Percentiles rank a stretch among this genome's conserved stretches.
Evolutionary conservation across 306 rosid genomes (phyloP).

Genomic region (Quercus bicolor): DNA sequence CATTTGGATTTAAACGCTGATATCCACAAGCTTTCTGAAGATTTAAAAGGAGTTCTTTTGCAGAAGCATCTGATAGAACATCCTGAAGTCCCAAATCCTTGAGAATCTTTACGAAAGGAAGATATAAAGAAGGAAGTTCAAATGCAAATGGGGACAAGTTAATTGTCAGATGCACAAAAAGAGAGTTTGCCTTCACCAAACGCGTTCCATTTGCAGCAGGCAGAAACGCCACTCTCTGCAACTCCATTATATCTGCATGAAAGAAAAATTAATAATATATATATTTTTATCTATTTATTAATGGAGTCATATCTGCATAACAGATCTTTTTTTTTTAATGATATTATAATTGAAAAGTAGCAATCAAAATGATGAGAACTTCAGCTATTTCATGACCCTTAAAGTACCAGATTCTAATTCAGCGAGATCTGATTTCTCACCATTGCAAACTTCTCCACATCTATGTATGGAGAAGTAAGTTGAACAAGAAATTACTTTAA

Average conservation of each 20-base stretch:
- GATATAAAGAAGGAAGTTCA: slow-evolving; percentile 83
- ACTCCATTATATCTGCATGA: slow-evolving; percentile 63
- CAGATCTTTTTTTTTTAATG: neutral
- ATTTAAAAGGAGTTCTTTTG: slow-evolving; percentile 73
- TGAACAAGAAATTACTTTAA: neutral
- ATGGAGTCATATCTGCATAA: too few relatives aligned
- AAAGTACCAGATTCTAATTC: neutral
- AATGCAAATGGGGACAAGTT: slow-evolving; percentile 96
- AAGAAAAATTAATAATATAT: slow-evolving; percentile 13
- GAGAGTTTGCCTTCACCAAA: slow-evolving; percentile 71
- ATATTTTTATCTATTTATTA: too few relatives aligned
- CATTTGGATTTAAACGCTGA: slow-evolving; percentile 93
- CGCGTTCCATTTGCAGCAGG: slow-evolving; percentile 98
- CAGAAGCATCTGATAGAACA: slow-evolving; percentile 65
- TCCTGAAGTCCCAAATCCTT: slow-evolving; percentile 93
- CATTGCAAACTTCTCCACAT: too few relatives aligned
- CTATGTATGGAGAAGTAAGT: neutral
- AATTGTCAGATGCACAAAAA: slow-evolving; percentile 73
- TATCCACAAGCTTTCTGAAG: slow-evolving; percentile 88
- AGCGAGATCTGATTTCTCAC: neutral
- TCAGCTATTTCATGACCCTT: neutral
- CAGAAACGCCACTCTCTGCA: slow-evolving; percentile 69
- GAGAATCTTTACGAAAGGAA: slow-evolving; percentile 77
- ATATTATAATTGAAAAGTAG: neutral
- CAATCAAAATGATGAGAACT: neutral